These are phyloP conservation scores for Populus trichocarpa DNA, from an alignment of 441 rosid genomes.

Conservation along the genomic window DNA sequence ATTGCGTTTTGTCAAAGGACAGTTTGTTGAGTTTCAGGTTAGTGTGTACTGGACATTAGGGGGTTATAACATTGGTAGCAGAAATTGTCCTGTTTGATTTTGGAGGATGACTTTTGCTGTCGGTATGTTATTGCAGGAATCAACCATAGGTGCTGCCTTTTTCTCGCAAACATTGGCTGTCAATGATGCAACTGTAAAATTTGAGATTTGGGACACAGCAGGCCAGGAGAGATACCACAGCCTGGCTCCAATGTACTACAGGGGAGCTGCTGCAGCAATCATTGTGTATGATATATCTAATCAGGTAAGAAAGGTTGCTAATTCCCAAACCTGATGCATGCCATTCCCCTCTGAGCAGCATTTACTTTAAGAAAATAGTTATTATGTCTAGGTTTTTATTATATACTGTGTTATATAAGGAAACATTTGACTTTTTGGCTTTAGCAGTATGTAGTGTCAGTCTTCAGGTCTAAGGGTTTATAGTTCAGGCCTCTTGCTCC, in stretches of 20 bases:
- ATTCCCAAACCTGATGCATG: background rate
- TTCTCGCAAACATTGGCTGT: slow-evolving; percentile 92
- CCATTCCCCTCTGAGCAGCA: background rate
- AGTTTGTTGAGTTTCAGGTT: slow-evolving; percentile 97
- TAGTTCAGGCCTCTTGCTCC: background rate
- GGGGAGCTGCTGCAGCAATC: slow-evolving; percentile 95
- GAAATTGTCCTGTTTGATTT: background rate
- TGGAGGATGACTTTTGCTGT: slow-evolving; percentile 12
- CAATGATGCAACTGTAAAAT: slow-evolving; percentile 90
- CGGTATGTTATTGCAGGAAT: slow-evolving; percentile 54
- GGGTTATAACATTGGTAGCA: background rate
- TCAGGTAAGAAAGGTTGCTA: slow-evolving; percentile 41
- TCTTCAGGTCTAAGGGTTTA: background rate
- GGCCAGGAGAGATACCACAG: slow-evolving; percentile 98
- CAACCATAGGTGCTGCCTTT: slow-evolving; percentile 97
- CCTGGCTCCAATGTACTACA: slow-evolving; percentile 97
- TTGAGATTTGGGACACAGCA: slow-evolving; percentile 99
- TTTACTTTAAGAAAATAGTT: background rate
- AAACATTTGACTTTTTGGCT: background rate
- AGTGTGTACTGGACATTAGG: background rate
- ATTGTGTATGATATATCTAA: slow-evolving; percentile 92
- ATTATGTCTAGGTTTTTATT: background rate
- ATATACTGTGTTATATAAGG: background rate
- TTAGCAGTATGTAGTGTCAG: background rate
- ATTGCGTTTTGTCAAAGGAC: slow-evolving; percentile 90